A percentile compares a stretch with the other conserved stretches of the same genome.
Conservation (phyloP, 73 alveolate genomes). For the Durusdinium trenchii region DNA sequence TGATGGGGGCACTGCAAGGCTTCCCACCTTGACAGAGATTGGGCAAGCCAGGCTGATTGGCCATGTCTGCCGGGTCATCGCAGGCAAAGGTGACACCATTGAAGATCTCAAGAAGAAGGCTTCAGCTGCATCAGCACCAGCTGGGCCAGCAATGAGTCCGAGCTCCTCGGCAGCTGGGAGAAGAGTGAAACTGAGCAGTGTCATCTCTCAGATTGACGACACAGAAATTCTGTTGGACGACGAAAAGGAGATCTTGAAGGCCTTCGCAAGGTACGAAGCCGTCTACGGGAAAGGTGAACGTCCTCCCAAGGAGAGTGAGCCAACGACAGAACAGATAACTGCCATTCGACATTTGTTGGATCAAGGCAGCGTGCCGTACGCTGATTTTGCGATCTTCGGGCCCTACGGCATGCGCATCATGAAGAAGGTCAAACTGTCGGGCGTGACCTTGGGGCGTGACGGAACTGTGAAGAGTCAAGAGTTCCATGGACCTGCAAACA, state of each 20-base stretch:
- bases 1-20: background rate
- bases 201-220: background rate
- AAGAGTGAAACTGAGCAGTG: background rate
- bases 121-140: background rate
- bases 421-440: background rate
- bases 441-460: background rate
- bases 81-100: background rate
- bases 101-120: background rate
- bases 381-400: background rate
- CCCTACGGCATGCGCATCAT: background rate
- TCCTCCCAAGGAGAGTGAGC: background rate
- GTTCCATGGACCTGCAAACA: background rate
- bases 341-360: background rate
- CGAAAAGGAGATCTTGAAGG: background rate
- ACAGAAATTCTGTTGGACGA: background rate
- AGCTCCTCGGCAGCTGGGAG: background rate
- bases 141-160: background rate
- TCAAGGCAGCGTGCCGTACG: background rate
- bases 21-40: background rate
- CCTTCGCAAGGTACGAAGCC: background rate
- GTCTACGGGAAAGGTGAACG: background rate
- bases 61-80: background rate
- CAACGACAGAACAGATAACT: background rate
- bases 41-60: background rate
- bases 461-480: background rate